Conservation (phyloP, 306 rosid species). For the Cucumis cinereus region DNA sequence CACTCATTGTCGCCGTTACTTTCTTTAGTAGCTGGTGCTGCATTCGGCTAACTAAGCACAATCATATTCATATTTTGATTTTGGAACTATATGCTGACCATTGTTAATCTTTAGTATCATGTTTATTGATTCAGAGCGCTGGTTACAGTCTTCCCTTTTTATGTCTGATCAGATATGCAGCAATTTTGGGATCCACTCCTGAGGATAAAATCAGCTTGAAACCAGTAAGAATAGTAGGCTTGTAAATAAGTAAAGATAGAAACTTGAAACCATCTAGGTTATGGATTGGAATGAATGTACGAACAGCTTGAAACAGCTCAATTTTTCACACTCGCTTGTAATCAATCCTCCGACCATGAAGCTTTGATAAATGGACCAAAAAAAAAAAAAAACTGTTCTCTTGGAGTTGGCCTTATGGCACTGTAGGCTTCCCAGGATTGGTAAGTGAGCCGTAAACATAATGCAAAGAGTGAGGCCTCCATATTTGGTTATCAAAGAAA, state of each 20-base stretch:
- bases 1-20: not conserved
- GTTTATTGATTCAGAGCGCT: conserved; percentile 1
- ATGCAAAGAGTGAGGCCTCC: too few relatives aligned
- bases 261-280: not conserved
- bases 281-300: not conserved
- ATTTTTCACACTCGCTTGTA: not conserved
- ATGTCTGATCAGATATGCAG: conserved; percentile 59
- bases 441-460: too few relatives aligned
- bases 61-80: not conserved
- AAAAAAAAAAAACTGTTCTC: too few relatives aligned
- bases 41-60: not conserved
- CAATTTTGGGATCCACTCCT: conserved; percentile 80
- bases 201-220: conserved; percentile 48
- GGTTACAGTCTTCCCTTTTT: conserved; percentile 3
- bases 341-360: not conserved
- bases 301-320: not conserved
- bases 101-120: not conserved
- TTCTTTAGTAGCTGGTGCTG: not conserved
- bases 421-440: too few relatives aligned
- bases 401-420: too few relatives aligned
- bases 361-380: not conserved
- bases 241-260: not conserved
- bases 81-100: not conserved
- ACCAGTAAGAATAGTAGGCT: conserved; percentile 35
- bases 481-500: not conserved